phyloP scores from a whole-genome alignment of 75 land plant species.

The Cunninghamia lanceolata region DNA sequence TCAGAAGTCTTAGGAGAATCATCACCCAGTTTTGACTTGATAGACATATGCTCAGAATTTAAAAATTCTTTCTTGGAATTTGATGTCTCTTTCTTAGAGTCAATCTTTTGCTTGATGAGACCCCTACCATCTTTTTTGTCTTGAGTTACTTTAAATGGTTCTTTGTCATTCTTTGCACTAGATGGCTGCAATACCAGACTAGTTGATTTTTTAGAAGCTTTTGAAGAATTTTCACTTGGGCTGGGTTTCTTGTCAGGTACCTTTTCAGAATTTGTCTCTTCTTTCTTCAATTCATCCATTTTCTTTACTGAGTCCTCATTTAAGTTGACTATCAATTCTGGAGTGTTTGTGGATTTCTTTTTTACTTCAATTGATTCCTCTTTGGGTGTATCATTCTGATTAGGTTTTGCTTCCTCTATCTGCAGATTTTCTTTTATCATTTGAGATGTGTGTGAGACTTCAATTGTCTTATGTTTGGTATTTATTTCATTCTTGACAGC shows the following conservation, averaged over 20 bases:
- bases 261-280: too few species aligned
- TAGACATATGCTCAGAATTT: neutral
- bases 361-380: neutral
- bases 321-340: neutral
- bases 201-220: neutral
- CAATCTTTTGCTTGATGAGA: neutral
- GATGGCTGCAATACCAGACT: neutral
- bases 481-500: neutral
- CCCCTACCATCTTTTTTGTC: neutral
- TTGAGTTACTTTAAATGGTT: neutral
- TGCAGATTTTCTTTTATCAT: neutral
- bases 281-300: neutral
- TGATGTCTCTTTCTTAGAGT: neutral
- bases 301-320: neutral
- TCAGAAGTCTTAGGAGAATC: neutral
- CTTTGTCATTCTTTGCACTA: neutral
- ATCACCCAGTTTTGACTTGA: slow-evolving; percentile 1
- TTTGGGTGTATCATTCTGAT: neutral
- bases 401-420: neutral
- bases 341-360: neutral
- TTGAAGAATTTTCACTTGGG: too few species aligned
- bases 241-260: neutral
- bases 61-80: neutral
- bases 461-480: neutral
- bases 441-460: neutral